phyloP scores from a whole-genome alignment of 1,284 basidiomycete genomes.

The Ganoderma sinense region DNA sequence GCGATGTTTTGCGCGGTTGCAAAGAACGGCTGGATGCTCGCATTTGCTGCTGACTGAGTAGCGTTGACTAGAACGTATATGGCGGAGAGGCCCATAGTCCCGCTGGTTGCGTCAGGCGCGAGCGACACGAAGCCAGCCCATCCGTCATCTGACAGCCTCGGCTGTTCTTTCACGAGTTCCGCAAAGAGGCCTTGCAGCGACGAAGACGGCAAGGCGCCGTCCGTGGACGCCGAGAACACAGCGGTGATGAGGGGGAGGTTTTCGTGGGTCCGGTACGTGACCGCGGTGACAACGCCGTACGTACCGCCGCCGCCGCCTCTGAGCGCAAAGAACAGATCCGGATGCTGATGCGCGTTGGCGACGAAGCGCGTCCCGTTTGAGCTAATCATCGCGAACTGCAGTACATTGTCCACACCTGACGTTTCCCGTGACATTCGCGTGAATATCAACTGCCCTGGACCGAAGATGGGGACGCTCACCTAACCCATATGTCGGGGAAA shows the following conservation, averaged over 20 bases:
- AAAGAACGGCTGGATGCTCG: slow-evolving; percentile 42
- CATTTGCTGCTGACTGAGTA: slow-evolving; percentile 41
- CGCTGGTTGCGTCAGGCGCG: slow-evolving; percentile 13
- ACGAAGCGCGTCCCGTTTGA: slow-evolving; percentile 44
- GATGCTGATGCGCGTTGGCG: slow-evolving; percentile 45
- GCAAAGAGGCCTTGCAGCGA: slow-evolving; percentile 26
- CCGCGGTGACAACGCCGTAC: slow-evolving; percentile 50
- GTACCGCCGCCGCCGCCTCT: slow-evolving; percentile 57
- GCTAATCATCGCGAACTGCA: slow-evolving; percentile 49
- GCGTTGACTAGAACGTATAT: slow-evolving; percentile 42
- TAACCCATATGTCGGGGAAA: slow-evolving; percentile 51
- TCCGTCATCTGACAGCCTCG: slow-evolving; percentile 32
- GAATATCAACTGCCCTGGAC: background rate
- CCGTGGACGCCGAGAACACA: slow-evolving; percentile 34
- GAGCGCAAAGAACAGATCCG: slow-evolving; percentile 58
- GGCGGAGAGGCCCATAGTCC: slow-evolving; percentile 24
- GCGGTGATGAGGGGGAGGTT: slow-evolving; percentile 38
- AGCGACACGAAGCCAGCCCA: slow-evolving; percentile 30
- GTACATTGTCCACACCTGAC: slow-evolving; percentile 51
- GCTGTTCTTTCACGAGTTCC: slow-evolving; percentile 28
- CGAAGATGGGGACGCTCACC: slow-evolving; percentile 36
- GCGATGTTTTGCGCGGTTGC: slow-evolving; percentile 36
- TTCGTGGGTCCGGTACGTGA: slow-evolving; percentile 48
- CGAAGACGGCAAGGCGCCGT: slow-evolving; percentile 18
- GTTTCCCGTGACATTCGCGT: background rate